Evolutionary conservation across 371 early-diverging fungal genomes (phyloP), one percentile per base, ranked within the genome.

Genomic region (Apophysomyces variabilis): DNA sequence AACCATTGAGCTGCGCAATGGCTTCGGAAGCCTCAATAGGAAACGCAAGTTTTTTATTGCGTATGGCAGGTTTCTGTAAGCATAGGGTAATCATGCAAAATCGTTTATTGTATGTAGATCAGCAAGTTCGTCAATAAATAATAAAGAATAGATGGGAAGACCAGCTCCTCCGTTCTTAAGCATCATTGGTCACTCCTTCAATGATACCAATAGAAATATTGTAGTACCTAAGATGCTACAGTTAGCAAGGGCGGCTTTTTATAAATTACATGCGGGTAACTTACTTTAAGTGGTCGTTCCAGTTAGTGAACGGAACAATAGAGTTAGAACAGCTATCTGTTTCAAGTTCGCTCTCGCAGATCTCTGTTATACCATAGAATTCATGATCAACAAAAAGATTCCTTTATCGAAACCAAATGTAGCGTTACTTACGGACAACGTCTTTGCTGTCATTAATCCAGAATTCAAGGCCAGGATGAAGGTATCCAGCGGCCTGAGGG

Each of bases 381-480:
- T 16, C 16, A 4, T 4, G 18, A 4, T 47, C 41, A 41, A 21
- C n/a, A 1, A 5, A 38, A 14, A 12, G 9, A 36, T 11, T 1
- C 7, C 3, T 13, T 45, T 18, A 9, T 50, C 21, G 5, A 21
- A 50, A 21, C 4, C 9, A 50, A 50, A 47, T 41, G 41, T 1
- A 50, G n/a, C 32, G 3, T 26, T 12, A 57, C 66, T 61, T 58
- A 69, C 70, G 38, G 26, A 70, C 56, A 3, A n/a, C 14, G 54
- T 50, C 1, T 12, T 50, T 36, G 32, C 44, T 39, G 26, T 39
- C 44, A 13, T 12, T 57, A 44, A 68, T 57, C 70, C 70, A 70
- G 37, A 39, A 70, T 54, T 70, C 70, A 5, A 61, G 41, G 18
- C 70, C 70, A n/a, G 66, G 57, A 44, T 70, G 70, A 32, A 65